Evolutionary conservation across 768 basidiomycete genomes (phyloP).

Genomic region (Galerina sulciceps): DNA sequence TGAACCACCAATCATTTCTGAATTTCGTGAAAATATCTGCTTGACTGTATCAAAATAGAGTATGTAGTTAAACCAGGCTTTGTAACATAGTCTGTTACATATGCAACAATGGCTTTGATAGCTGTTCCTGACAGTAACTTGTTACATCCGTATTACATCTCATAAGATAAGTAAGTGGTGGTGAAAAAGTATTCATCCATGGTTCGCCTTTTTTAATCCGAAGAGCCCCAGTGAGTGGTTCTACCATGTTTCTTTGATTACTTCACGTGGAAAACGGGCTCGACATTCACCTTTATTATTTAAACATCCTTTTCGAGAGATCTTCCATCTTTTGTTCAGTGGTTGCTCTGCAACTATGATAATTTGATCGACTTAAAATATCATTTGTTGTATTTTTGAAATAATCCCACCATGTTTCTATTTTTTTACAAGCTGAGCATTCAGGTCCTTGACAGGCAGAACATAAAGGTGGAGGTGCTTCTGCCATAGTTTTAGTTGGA

Average conservation of each 20-base stretch:
- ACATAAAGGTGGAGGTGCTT: slow-evolving; percentile 1
- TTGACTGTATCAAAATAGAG: slow-evolving; percentile 36
- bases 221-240: slow-evolving; percentile 28
- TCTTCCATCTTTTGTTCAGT: background rate
- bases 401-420: slow-evolving; percentile 18
- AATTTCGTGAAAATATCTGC: slow-evolving; percentile 27
- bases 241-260: slow-evolving; percentile 21
- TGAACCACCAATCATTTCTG: slow-evolving; percentile 24
- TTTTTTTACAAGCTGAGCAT: no score
- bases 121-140: slow-evolving; percentile 42
- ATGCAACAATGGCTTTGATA: slow-evolving; percentile 40
- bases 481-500: background rate
- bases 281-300: slow-evolving; percentile 34
- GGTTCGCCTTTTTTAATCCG: slow-evolving; percentile 35
- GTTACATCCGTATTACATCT: slow-evolving; percentile 45
- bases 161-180: slow-evolving; percentile 34
- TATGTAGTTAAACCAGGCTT: slow-evolving; percentile 43
- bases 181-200: slow-evolving; percentile 39
- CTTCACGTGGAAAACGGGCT: slow-evolving; percentile 36
- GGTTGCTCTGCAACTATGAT: slow-evolving; percentile 26
- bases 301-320: slow-evolving; percentile 26
- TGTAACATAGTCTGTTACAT: slow-evolving; percentile 48
- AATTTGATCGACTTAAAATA: slow-evolving; percentile 29
- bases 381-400: slow-evolving; percentile 30
- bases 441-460: slow-evolving; percentile 15